Evolutionary conservation across 345 rosid species (phyloP), one percentile per base, ranked within the genome.

Genomic region (Salix brachista): DNA sequence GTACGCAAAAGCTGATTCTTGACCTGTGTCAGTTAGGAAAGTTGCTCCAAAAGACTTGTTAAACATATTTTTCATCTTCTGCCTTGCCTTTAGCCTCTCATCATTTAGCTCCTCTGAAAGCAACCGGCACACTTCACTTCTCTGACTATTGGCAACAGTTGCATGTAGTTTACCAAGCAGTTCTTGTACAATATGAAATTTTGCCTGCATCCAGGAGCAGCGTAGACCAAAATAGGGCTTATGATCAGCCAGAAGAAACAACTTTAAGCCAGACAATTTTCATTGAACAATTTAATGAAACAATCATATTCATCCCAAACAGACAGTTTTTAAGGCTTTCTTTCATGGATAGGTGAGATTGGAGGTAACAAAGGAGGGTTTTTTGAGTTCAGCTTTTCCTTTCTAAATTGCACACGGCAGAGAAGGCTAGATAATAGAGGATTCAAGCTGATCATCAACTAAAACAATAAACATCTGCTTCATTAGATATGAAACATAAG

Each of bases 41-140:
- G 99, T 96, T 64, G 99, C 98, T 78, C 99, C 99, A 74, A 96
- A 93, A n/a, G 94, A 93, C 78, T 79, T 81, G 80, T 91, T 96
- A 87, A 96, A 91, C 98, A 96, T 91, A 73, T 78, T 81, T 85
- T 92, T 96, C 99, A 96, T 93, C 12, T 56, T 75, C 65, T 70
- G 73, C 37, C 97, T 82, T n/a, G 92, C 89, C 82, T 89, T 90
- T 84, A 85, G 87, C 85, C 99, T 90, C 77, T 86, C 92, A 64
- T 78, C 81, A 82, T 95, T 95, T 66, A 91, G 88, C 85, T 91
- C 99, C 69, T 77, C 84, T 72, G 89, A 75, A 44, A 95, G 94
- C 48, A 83, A 77, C 72, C 77, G 82, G 76, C 86, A 93, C 66
- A 87, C 83, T 70, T 83, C 89, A 48, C 86, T 87, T 80, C 82